Evolutionary conservation across 768 basidiomycete genomes (phyloP).

Genomic region (Mycena rosella): DNA sequence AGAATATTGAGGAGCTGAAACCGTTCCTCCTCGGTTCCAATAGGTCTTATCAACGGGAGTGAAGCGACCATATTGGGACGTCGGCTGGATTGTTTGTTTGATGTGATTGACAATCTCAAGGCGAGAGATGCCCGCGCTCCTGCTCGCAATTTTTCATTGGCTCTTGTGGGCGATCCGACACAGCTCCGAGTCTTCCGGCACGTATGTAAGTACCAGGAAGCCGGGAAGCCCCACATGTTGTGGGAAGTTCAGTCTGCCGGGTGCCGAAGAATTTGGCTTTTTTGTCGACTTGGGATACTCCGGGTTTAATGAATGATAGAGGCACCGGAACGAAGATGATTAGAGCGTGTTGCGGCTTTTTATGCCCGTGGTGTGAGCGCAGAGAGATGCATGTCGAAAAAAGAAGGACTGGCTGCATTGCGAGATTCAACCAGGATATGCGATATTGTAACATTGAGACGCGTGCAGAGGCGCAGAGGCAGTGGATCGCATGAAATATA

Average conservation of each 20-base stretch:
- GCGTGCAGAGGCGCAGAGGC: neutral
- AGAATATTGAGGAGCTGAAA: neutral
- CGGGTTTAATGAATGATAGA: conserved; percentile 12
- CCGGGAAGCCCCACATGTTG: too few relatives aligned
- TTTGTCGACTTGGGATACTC: neutral
- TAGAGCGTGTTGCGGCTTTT: conserved; percentile 37
- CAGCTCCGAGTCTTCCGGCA: too few relatives aligned
- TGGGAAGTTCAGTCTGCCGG: neutral
- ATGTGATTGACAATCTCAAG: conserved; percentile 7
- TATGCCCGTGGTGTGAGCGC: conserved; percentile 43
- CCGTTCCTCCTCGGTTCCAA: neutral
- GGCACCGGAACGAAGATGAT: conserved; percentile 29
- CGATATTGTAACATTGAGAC: neutral
- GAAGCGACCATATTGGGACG: too few relatives aligned
- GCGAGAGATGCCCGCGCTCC: conserved; percentile 22
- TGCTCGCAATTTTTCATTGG: conserved; percentile 2
- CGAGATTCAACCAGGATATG: neutral
- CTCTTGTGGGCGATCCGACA: neutral
- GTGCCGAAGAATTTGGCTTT: neutral
- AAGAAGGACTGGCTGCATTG: neutral
- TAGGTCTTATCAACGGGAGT: too few relatives aligned
- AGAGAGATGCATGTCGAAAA: neutral
- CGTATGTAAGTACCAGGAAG: too few relatives aligned
- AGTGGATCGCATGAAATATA: neutral
- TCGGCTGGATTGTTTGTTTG: conserved; percentile 12